Base-by-base conservation (phyloP, 148 eudicot species). In the Chenopodium formosanum region DNA sequence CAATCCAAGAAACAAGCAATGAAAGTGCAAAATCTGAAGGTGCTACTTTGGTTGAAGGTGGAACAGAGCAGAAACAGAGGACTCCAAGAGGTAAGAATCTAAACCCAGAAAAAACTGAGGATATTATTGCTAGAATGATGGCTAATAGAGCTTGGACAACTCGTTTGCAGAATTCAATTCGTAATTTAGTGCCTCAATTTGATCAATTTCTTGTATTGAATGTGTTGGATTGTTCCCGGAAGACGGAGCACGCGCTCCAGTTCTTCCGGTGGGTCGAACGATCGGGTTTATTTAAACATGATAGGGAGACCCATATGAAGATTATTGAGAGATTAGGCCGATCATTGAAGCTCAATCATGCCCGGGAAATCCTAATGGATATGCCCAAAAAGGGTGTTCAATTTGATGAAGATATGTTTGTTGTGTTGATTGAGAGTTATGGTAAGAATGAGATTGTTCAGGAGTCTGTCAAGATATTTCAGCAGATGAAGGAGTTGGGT, bases 241-340 rank as follows among this genome's bases (percentile, higher is more conserved):
- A 83, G 19, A 23, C 97, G 2, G 97, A 91, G 20, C 97, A 93
- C 19, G 97, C 98, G 1, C 90, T 95, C 47, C 93, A 89, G 88
- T 95, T 95, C 82, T 95, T 93, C 78, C 82, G 98, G 31, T 95
- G 98, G 98, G 93, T 92, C 3, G 98, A 93, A 29, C 75, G 94
- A 78, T 83, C 97, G 0, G 92, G 94, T 16, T 74, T 92, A 11
- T 86, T 91, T 78, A 63, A 47, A 63, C 98, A 94, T 67, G 87
- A 89, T 85, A 84, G 83, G 23, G 96, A 87, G 31, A 92, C 92
- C 27, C 93, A 93, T 76, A 44, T 52, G 81, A 93, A 93, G 80
- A 92, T 95, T 4, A 92, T 95, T 79, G 92, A 93, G 88, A 90
- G 89, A 70, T 79, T 93, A 63, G 93, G 96, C 0, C 76, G 88